These are phyloP conservation scores for Cyclocybe aegerita DNA, from an alignment of 768 basidiomycete genomes.

Conservation along the genomic window DNA sequence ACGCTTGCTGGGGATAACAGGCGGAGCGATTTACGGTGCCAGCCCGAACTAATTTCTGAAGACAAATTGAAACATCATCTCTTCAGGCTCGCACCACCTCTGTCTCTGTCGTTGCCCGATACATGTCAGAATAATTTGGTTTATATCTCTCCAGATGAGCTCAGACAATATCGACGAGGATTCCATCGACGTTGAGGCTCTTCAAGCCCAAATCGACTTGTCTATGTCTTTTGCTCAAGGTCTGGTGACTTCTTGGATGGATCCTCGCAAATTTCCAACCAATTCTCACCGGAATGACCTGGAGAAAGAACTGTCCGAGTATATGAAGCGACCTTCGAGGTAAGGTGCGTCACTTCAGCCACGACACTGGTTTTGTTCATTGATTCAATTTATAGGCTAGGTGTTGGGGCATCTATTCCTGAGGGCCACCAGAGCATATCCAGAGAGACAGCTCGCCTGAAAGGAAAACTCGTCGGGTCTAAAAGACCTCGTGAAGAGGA, in stretches of 20 bases:
- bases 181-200: constrained; percentile 59
- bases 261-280: constrained; percentile 44
- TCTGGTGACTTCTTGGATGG: constrained; percentile 77
- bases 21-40: neutral
- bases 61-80: no score
- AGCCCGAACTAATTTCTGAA: no score
- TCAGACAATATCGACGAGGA: constrained; percentile 41
- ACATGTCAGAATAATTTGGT: no score
- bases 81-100: no score
- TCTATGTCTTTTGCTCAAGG: constrained; percentile 76
- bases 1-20: neutral
- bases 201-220: constrained; percentile 83
- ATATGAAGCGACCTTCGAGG: constrained; percentile 72
- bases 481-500: constrained; percentile 49
- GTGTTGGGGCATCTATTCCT: constrained; percentile 69
- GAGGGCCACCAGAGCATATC: constrained; percentile 38
- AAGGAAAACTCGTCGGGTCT: constrained; percentile 53
- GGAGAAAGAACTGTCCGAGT: constrained; percentile 61
- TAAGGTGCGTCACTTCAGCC: constrained; percentile 29
- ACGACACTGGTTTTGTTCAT: constrained; percentile 3
- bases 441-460: constrained; percentile 62
- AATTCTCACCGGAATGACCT: constrained; percentile 34
- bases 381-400: constrained; percentile 47
- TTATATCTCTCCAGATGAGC: constrained; percentile 17
- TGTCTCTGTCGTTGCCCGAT: no score